A percentile compares a stretch with the other conserved stretches of the same genome.
phyloP scores from a whole-genome alignment of 495 filamentous ascomycete genomes.

The Cudoniella acicularis region DNA sequence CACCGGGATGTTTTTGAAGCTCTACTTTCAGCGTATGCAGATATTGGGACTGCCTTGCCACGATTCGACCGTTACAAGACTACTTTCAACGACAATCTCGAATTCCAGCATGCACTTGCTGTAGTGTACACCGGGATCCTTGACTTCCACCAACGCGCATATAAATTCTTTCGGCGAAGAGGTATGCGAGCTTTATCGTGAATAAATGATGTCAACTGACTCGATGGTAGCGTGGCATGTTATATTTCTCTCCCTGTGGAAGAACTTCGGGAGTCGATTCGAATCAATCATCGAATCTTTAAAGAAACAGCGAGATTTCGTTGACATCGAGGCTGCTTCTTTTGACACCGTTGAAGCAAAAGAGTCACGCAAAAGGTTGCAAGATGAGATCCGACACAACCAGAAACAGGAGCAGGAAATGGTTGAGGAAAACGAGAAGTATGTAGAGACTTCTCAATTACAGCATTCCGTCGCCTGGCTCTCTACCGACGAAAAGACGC shows the following conservation, averaged over 20 bases:
- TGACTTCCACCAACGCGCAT: conserved; percentile 8
- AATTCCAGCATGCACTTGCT: conserved; percentile 7
- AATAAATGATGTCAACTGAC: neutral
- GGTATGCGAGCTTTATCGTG: neutral
- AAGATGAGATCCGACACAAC: neutral
- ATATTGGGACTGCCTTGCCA: conserved; percentile 2
- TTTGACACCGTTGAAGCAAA: neutral
- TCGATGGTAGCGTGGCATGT: conserved; percentile 1
- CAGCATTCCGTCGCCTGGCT: neutral
- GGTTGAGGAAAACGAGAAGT: neutral
- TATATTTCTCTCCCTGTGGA: conserved; percentile 5
- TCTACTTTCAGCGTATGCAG: neutral
- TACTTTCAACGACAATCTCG: conserved; percentile 3
- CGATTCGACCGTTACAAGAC: conserved; percentile 7
- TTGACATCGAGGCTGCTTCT: neutral
- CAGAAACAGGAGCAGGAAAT: neutral
- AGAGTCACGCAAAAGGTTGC: neutral
- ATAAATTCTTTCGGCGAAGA: conserved; percentile 6
- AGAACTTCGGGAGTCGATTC: conserved; percentile 2
- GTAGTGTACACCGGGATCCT: conserved; percentile 2
- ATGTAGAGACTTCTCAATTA: neutral
- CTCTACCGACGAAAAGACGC: neutral
- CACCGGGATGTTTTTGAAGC: conserved; percentile 10
- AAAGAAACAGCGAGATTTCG: conserved; percentile 5
- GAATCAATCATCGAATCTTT: neutral